These are phyloP conservation scores for Penicillium malachiteum DNA, from an alignment of 495 filamentous ascomycete species.

Conservation along the genomic window DNA sequence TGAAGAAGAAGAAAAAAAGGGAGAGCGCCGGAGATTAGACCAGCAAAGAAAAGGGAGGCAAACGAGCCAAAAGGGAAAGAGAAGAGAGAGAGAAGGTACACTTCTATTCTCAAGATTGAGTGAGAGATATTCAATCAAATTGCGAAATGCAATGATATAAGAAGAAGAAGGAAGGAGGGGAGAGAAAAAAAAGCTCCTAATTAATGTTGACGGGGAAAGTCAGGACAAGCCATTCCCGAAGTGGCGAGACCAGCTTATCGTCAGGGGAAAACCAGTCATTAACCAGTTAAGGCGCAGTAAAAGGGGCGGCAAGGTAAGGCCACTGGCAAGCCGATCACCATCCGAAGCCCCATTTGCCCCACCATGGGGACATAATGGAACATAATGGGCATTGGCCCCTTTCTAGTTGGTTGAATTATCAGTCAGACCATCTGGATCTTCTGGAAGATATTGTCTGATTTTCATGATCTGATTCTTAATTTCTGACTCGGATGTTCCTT, in stretches of 20 bases:
- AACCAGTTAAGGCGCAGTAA: not conserved
- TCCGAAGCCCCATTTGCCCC: slow-evolving; percentile 23
- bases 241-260: slow-evolving; percentile 42
- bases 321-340: slow-evolving; percentile 39
- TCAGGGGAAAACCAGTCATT: slow-evolving; percentile 1
- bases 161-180: not conserved
- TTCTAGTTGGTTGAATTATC: slow-evolving; percentile 20
- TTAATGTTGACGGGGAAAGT: slow-evolving; percentile 1
- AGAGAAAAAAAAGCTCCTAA: slow-evolving; percentile 1
- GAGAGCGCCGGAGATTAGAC: not conserved
- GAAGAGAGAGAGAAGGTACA: not conserved
- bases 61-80: not conserved
- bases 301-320: slow-evolving; percentile 25
- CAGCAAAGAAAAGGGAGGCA: not conserved
- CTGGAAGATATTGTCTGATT: not conserved
- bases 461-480: no score
- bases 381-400: slow-evolving; percentile 16
- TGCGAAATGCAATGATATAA: not conserved
- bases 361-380: slow-evolving; percentile 13
- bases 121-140: no score
- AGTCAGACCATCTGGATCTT: slow-evolving; percentile 5
- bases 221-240: slow-evolving; percentile 30
- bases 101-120: no score
- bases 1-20: not conserved
- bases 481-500: no score